A percentile compares a stretch with the other conserved stretches of the same genome.
These are phyloP conservation scores for Aspergillus campestris DNA, from an alignment of 495 filamentous ascomycete species.

Conservation along the genomic window DNA sequence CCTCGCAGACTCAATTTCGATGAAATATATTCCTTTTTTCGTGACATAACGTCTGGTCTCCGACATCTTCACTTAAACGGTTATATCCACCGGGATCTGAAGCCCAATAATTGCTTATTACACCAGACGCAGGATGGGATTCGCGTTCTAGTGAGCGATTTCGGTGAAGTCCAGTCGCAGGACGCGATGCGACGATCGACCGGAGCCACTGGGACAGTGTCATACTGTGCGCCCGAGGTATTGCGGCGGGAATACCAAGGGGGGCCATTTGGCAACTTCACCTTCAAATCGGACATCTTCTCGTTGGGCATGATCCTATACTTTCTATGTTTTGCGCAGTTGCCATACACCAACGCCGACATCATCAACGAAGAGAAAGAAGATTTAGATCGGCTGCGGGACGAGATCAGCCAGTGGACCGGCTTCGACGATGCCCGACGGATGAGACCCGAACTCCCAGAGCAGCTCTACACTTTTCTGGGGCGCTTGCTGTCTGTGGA, in stretches of 20 bases:
- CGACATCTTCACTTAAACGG: constrained; percentile 87
- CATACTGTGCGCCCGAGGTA: constrained; percentile 95
- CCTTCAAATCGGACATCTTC: constrained; percentile 92
- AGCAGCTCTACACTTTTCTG: constrained; percentile 76
- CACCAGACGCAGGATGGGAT: constrained; percentile 62
- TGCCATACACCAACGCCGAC: constrained; percentile 81
- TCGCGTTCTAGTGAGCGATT: constrained; percentile 86
- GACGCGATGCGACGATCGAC: constrained; percentile 75
- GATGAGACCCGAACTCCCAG: constrained; percentile 73
- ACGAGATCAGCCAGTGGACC: constrained; percentile 78
- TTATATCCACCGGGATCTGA: constrained; percentile 93
- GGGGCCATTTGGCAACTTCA: constrained; percentile 83
- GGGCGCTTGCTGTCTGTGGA: constrained; percentile 72
- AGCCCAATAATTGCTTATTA: constrained; percentile 92
- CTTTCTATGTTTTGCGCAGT: constrained; percentile 87
- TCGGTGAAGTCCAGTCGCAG: constrained; percentile 86
- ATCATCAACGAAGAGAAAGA: constrained; percentile 79
- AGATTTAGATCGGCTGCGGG: constrained; percentile 80
- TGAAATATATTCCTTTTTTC: constrained; percentile 94
- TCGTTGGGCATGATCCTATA: constrained; percentile 97
- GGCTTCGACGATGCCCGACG: constrained; percentile 71
- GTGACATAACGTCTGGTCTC: constrained; percentile 86
- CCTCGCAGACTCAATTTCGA: constrained; percentile 71
- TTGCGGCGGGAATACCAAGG: constrained; percentile 55
- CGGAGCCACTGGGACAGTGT: constrained; percentile 91